Conservation (phyloP, 208 protist species). For the Kentomonas sorsogonicus region DNA sequence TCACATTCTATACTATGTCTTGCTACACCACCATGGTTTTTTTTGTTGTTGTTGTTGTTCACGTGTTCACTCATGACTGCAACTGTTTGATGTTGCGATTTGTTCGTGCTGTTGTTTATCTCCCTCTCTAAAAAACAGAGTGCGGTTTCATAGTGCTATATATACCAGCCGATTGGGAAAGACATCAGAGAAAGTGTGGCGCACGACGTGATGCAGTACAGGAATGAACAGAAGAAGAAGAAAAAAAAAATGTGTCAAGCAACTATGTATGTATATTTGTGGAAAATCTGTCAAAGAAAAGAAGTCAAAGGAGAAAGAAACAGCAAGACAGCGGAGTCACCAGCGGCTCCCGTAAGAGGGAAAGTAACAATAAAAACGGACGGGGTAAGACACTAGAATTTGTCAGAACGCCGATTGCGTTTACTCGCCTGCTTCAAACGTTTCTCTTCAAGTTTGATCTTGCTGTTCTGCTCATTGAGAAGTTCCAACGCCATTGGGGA, state of each 20-base stretch:
- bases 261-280: neutral
- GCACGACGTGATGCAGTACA: neutral
- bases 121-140: no score
- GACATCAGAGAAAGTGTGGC: no score
- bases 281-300: neutral
- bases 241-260: constrained; percentile 10
- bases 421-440: constrained; percentile 16
- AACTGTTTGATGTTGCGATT: no score
- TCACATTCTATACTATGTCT: no score
- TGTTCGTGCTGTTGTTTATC: no score
- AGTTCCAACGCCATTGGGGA: constrained; percentile 50
- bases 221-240: constrained; percentile 9
- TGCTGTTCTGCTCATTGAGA: constrained; percentile 22
- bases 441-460: constrained; percentile 38
- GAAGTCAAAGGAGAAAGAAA: neutral
- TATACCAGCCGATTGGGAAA: no score
- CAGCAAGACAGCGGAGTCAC: constrained; percentile 35
- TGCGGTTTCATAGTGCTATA: no score
- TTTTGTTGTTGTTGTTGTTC: no score
- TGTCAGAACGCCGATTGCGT: no score
- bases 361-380: constrained; percentile 62
- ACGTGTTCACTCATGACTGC: no score
- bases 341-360: constrained; percentile 55
- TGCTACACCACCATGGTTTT: no score
- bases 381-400: no score